Percentiles rank a stretch among this genome's conserved stretches.
These are phyloP conservation scores for Pterocarpus macrocarpus DNA, from an alignment of 306 rosid species.

Conservation along the genomic window DNA sequence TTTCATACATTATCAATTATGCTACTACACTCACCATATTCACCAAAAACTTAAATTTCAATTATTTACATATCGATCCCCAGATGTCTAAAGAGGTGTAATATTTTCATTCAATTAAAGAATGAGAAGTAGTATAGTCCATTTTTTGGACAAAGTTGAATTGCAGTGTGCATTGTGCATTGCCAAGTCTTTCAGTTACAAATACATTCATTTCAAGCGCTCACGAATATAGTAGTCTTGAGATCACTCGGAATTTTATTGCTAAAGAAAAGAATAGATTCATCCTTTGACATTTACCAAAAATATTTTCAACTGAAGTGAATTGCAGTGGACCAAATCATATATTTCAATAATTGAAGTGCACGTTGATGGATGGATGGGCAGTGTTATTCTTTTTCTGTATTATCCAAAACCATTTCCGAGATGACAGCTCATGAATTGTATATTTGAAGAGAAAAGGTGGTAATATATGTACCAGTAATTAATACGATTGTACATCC, in stretches of 20 bases:
- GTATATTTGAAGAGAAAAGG: not conserved
- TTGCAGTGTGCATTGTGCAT: not conserved
- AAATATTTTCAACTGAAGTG: not conserved
- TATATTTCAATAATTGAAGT: not conserved
- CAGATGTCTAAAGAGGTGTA: too few species aligned
- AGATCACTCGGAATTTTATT: not conserved
- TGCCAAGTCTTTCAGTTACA: too few species aligned
- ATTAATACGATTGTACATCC: not conserved
- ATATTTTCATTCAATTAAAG: too few species aligned
- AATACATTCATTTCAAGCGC: too few species aligned
- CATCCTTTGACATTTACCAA: slow-evolving; percentile 1
- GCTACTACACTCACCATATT: too few species aligned
- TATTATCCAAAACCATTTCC: not conserved
- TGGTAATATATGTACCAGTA: slow-evolving; percentile 5
- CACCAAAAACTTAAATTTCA: too few species aligned
- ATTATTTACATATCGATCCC: too few species aligned
- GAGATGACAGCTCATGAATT: too few species aligned
- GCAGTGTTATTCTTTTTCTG: not conserved
- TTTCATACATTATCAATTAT: too few species aligned
- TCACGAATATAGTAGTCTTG: too few species aligned
- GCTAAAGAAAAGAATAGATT: not conserved
- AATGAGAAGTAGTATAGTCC: too few species aligned
- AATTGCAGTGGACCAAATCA: not conserved
- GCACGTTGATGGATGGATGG: not conserved
- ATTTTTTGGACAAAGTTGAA: not conserved